Conservation (phyloP, 2,329 filamentous ascomycete species). For the Lachnellula suecica region DNA sequence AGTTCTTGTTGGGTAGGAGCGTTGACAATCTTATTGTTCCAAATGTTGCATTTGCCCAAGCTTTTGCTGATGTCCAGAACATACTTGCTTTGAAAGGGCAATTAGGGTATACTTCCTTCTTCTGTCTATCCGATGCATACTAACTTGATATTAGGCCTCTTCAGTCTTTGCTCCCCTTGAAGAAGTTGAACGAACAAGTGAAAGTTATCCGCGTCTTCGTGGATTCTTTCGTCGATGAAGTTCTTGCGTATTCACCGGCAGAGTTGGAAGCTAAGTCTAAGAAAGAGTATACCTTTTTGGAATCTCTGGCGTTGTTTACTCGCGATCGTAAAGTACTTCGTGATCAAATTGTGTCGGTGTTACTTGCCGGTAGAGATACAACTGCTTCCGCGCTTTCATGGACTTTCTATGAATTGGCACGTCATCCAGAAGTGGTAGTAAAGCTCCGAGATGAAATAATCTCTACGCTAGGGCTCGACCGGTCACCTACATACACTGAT, state of each 20-base stretch:
- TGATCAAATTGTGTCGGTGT: conserved; percentile 79
- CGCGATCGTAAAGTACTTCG: conserved; percentile 68
- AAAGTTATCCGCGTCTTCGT: conserved; percentile 74
- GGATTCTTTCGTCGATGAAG: conserved; percentile 71
- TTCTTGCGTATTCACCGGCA: conserved; percentile 63
- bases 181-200: not conserved
- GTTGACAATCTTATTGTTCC: not conserved
- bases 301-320: conserved; percentile 77
- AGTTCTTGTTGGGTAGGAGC: conserved; percentile 1
- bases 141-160: not conserved
- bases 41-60: not conserved
- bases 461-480: conserved; percentile 30
- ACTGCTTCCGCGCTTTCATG: conserved; percentile 39
- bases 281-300: conserved; percentile 75
- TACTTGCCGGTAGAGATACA: conserved; percentile 43
- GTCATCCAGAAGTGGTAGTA: conserved; percentile 30
- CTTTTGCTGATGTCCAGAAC: not conserved
- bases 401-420: conserved; percentile 31
- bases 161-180: not conserved
- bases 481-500: conserved; percentile 47
- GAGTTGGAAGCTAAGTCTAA: conserved; percentile 72
- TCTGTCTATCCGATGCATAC: not conserved
- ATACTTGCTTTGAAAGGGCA: not conserved
- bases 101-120: not conserved
- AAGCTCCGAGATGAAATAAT: conserved; percentile 35